phyloP scores from a whole-genome alignment of 768 basidiomycete species.

The Neoboletus magnificus region DNA sequence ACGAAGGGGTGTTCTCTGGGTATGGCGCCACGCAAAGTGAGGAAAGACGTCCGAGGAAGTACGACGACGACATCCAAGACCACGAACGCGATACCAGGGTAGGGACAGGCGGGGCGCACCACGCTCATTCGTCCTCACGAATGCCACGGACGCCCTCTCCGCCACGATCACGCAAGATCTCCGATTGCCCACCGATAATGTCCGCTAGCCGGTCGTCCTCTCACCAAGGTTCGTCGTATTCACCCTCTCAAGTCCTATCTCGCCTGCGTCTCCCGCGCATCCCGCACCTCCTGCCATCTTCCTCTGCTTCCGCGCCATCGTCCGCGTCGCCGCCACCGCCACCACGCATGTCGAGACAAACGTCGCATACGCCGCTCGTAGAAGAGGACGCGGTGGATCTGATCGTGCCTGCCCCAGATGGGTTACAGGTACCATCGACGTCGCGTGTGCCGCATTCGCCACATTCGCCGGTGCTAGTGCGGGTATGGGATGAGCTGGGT shows the following conservation, averaged over 20 bases:
- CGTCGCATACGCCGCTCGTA: slow-evolving; percentile 18
- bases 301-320: not conserved
- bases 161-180: not conserved
- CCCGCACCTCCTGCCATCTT: slow-evolving; percentile 7
- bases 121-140: not conserved
- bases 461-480: slow-evolving; percentile 19
- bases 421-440: slow-evolving; percentile 15
- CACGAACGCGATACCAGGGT: slow-evolving; percentile 17
- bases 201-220: slow-evolving; percentile 11
- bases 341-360: slow-evolving; percentile 4
- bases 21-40: slow-evolving; percentile 29
- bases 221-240: not conserved
- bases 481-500: slow-evolving; percentile 24
- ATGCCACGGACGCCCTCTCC: slow-evolving; percentile 9
- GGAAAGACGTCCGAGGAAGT: slow-evolving; percentile 1
- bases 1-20: slow-evolving; percentile 1
- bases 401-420: slow-evolving; percentile 45
- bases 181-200: slow-evolving; percentile 8
- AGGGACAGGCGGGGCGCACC: not conserved
- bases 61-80: slow-evolving; percentile 7
- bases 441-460: slow-evolving; percentile 17
- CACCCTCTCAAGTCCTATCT: slow-evolving; percentile 2
- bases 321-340: not conserved
- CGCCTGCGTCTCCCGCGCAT: slow-evolving; percentile 10
- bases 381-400: slow-evolving; percentile 82